Evolutionary conservation across 2,329 filamentous ascomycete genomes (phyloP).

Genomic region (Colletotrichum sp.): DNA sequence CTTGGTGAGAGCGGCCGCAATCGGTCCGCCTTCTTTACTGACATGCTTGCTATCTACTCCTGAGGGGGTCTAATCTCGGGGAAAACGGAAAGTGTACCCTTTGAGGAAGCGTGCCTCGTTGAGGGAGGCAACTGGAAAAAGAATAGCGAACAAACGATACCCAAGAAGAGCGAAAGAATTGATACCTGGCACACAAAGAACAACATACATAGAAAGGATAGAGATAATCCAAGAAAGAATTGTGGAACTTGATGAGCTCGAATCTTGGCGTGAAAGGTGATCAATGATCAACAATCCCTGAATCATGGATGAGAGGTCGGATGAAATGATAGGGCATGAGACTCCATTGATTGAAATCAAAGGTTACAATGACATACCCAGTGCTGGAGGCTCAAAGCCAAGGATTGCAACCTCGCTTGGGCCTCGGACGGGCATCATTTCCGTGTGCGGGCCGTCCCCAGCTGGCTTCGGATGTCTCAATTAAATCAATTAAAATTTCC

Average conservation of each 20-base stretch:
- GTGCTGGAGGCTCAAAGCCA: background rate
- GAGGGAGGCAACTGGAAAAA: background rate
- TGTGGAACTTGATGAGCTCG: background rate
- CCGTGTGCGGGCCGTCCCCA: conserved; percentile 11
- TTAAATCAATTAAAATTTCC: conserved; percentile 14
- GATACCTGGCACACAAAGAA: background rate
- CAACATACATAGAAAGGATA: conserved; percentile 6
- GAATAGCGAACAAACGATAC: conserved; percentile 9
- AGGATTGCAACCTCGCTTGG: background rate
- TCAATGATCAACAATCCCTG: background rate
- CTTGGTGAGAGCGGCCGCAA: background rate
- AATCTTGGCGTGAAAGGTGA: background rate
- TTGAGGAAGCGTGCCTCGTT: background rate
- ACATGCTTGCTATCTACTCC: conserved; percentile 20
- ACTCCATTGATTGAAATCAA: background rate
- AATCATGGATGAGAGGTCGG: background rate
- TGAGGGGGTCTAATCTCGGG: background rate
- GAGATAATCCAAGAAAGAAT: conserved; percentile 13
- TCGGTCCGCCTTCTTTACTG: conserved; percentile 1
- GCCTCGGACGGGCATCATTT: conserved; percentile 2
- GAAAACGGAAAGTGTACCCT: background rate
- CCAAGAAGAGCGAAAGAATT: conserved; percentile 6
- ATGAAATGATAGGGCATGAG: background rate
- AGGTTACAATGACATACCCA: background rate
- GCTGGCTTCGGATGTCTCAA: conserved; percentile 9